Evolutionary conservation across 2,329 filamentous ascomycete species (phyloP).

Genomic region (Alternaria ethzedia): DNA sequence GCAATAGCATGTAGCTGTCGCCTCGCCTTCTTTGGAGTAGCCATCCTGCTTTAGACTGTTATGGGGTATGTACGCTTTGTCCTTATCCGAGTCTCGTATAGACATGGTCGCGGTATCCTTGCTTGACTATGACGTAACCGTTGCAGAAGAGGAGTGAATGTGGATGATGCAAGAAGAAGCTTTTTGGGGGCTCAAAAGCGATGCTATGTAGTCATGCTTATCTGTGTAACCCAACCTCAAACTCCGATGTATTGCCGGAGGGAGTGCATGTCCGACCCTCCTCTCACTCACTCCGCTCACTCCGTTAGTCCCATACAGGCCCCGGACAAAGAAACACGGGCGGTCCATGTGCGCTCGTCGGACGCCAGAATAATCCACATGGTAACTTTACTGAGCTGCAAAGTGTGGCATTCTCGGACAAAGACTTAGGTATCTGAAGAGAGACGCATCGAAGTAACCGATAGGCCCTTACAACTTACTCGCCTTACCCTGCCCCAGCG

Average conservation of each 20-base stretch:
- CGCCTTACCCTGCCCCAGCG: slow-evolving; percentile 30
- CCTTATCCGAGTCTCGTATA: background rate
- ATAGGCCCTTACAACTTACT: slow-evolving; percentile 38
- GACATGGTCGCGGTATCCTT: background rate
- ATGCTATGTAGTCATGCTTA: background rate
- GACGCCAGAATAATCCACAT: background rate
- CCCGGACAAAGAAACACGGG: background rate
- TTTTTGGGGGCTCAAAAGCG: background rate
- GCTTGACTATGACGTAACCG: background rate
- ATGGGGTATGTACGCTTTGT: background rate
- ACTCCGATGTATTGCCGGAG: background rate
- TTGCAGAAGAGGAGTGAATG: background rate
- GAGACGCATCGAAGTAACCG: background rate
- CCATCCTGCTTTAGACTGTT: background rate
- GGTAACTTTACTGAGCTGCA: background rate
- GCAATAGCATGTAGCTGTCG: slow-evolving; percentile 43
- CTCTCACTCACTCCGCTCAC: background rate
- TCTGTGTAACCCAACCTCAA: background rate
- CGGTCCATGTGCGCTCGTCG: background rate
- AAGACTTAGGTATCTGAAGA: background rate
- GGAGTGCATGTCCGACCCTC: background rate
- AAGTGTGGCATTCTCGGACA: background rate
- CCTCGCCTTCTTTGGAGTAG: slow-evolving; percentile 21
- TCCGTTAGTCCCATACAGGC: background rate
- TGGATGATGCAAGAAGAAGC: background rate